Conservation (phyloP, 768 basidiomycete species). For the Stropharia rugosoannulata region DNA sequence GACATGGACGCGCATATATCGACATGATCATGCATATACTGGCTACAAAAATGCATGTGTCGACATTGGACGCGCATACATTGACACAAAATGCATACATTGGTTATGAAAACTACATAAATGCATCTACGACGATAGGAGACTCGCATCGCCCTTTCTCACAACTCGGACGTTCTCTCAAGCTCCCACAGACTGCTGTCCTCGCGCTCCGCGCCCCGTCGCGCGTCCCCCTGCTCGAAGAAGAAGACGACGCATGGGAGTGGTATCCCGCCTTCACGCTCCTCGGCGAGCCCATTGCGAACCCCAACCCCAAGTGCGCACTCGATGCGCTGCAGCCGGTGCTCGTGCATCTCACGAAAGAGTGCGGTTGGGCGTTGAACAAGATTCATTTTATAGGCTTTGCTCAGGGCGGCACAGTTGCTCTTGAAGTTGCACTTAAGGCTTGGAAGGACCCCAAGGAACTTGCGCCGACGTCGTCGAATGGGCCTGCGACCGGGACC, state of each 20-base stretch:
- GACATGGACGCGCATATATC: too few relatives aligned
- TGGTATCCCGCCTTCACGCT: constrained; percentile 85
- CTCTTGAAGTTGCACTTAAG: constrained; percentile 60
- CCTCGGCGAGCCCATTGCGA: constrained; percentile 68
- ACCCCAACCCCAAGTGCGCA: constrained; percentile 73
- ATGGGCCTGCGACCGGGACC: not conserved
- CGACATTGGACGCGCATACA: too few relatives aligned
- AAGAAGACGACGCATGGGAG: constrained; percentile 62
- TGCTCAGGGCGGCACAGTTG: constrained; percentile 82
- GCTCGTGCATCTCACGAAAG: constrained; percentile 53
- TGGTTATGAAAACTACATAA: too few relatives aligned
- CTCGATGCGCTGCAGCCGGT: constrained; percentile 54
- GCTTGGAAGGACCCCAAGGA: constrained; percentile 46
- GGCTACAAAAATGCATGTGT: too few relatives aligned
- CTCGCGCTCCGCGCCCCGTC: constrained; percentile 81
- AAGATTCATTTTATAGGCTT: constrained; percentile 89
- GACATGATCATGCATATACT: too few relatives aligned
- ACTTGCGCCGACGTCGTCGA: constrained; percentile 4
- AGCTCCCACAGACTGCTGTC: constrained; percentile 87
- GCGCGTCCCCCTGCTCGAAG: constrained; percentile 77
- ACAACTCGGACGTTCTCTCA: constrained; percentile 68
- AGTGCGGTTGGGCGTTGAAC: constrained; percentile 63
- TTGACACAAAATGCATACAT: too few relatives aligned
- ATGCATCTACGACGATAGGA: constrained; percentile 32
- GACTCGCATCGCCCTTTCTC: constrained; percentile 80